Evolutionary conservation across 345 rosid species (phyloP).

Genomic region (Citrus medica): DNA sequence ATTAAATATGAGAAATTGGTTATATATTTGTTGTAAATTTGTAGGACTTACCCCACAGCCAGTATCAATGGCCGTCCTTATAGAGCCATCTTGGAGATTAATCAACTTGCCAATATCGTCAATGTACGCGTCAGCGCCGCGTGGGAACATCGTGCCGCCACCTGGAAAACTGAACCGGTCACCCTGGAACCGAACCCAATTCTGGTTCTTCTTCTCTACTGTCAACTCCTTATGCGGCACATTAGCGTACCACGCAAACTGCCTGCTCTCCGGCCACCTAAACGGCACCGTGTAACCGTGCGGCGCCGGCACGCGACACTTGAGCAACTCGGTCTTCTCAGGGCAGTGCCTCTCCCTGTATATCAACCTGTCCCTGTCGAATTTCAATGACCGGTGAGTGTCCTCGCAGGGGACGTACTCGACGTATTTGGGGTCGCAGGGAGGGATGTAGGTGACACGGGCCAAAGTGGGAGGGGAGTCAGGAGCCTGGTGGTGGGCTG

Average conservation of each 20-base stretch:
- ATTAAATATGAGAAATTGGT: too few relatives aligned
- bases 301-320: constrained; percentile 80
- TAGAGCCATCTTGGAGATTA: constrained; percentile 74
- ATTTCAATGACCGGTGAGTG: constrained; percentile 47
- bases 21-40: too few relatives aligned
- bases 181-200: constrained; percentile 71
- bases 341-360: constrained; percentile 91
- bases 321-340: constrained; percentile 38
- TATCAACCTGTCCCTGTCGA: constrained; percentile 47
- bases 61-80: constrained; percentile 90
- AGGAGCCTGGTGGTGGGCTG: constrained; percentile 46
- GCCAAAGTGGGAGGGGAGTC: constrained; percentile 39
- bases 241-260: constrained; percentile 80
- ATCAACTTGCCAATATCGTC: constrained; percentile 76
- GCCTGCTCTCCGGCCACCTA: constrained; percentile 86
- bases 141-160: constrained; percentile 95
- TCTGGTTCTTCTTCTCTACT: constrained; percentile 85
- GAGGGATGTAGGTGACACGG: constrained; percentile 47
- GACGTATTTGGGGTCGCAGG: constrained; percentile 42
- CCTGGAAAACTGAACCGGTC: constrained; percentile 85
- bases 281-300: constrained; percentile 72
- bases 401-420: constrained; percentile 90
- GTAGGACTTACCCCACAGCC: constrained; percentile 87
- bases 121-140: constrained; percentile 82
- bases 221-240: constrained; percentile 87